phyloP scores from a whole-genome alignment of 768 basidiomycete genomes.

The Fistulinella prunicolor region DNA sequence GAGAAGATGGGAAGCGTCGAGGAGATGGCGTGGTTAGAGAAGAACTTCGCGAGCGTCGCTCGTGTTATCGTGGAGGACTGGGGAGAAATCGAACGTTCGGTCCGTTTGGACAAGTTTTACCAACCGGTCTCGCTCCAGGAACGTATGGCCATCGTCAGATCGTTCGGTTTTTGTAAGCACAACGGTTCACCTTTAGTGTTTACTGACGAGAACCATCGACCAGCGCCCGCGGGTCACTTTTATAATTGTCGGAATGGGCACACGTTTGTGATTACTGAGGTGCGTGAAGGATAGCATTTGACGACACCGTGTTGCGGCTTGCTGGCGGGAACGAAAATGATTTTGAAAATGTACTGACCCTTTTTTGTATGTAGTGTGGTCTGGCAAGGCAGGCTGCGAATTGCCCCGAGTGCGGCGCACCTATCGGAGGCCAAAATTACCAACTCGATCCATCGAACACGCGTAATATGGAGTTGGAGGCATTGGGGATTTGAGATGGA shows the following conservation, averaged over 20 bases:
- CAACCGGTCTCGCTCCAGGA: constrained; percentile 53
- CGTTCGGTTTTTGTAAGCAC: too few species aligned
- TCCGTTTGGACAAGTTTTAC: constrained; percentile 47
- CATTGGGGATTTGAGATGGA: constrained; percentile 35
- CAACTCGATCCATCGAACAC: constrained; percentile 42
- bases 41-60: constrained; percentile 40
- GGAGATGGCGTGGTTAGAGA: constrained; percentile 40
- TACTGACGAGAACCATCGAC: too few species aligned
- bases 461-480: constrained; percentile 46
- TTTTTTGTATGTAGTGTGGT: too few species aligned
- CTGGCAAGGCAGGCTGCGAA: constrained; percentile 45
- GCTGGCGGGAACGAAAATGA: too few species aligned
- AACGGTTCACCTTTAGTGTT: too few species aligned
- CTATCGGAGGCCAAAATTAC: constrained; percentile 52
- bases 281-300: constrained; percentile 26
- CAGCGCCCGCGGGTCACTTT: constrained; percentile 44
- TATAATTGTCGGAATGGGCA: constrained; percentile 60
- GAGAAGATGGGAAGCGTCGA: constrained; percentile 24
- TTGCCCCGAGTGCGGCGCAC: constrained; percentile 58
- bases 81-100: constrained; percentile 37
- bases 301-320: too few species aligned
- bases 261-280: constrained; percentile 56
- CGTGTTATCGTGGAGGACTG: constrained; percentile 45
- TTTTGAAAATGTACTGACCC: too few species aligned
- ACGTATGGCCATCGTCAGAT: constrained; percentile 40